Base-by-base conservation (phyloP, 345 rosid species). In the thale cress (Arabidopsis thaliana) region DNA sequence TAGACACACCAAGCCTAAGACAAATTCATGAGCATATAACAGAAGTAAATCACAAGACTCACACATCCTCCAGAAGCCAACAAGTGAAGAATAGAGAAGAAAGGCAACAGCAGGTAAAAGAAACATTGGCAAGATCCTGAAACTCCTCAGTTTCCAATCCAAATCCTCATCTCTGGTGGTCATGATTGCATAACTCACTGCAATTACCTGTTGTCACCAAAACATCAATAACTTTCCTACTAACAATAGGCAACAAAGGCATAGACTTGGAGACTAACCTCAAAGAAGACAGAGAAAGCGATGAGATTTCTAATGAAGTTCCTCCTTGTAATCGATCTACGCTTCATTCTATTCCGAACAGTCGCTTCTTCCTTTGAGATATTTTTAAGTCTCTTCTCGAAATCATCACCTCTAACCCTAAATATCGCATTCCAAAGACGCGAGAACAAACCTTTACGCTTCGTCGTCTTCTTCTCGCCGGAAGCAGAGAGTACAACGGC, bases 301-400 rank as follows among this genome's bases (percentile, higher is more conserved):
- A 94, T 81, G 80, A 91, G 85, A 74, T 87, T 81, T 48, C 93
- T 69, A 51, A 71, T 78, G 72, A 83, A 68, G 46, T 82, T 84
- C 81, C 87, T 84, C 88, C 91, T 81, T 0, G 90, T 72, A 4
- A 65, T 81, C 49, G 93, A 84, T 78, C 97, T 77, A 60, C 82
- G 74, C 66, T 86, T 83, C 78, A 94, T 80, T 68, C 91, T 85
- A 72, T 41, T 62, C 36, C 89, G 81, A 63, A 91, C 84, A 5
- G 73, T 53, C 6, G 88, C 85, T 82, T 91, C 98, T 82, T 90
- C 97, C 84, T 87, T 94, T 20, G 91, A 85, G 48, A 94, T 90
- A 58, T 80, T 62, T 34, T 87, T 79, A 71, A 94, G 84, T 25
- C 93, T 81, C 95, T 91, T 91, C 96, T 88, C 93, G 71, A 94